Evolutionary conservation across 352 stramenopile genomes (phyloP).

Genomic region (Lagenidium sp.): DNA sequence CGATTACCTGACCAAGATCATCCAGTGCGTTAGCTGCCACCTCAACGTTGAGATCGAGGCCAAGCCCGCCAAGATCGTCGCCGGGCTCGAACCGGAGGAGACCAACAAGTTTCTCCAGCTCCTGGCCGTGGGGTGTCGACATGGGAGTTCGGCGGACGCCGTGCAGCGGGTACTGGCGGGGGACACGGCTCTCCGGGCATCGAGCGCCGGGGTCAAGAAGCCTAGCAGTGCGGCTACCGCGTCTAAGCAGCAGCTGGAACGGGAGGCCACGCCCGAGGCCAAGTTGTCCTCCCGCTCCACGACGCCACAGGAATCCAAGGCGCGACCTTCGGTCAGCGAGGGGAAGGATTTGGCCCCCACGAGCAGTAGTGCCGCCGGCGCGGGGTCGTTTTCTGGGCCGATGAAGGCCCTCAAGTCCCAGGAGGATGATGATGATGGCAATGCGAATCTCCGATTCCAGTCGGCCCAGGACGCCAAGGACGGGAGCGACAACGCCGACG

Average conservation of each 20-base stretch:
- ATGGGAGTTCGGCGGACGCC: slow-evolving; percentile 46
- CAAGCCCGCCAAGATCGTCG: slow-evolving; percentile 84
- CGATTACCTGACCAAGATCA: slow-evolving; percentile 85
- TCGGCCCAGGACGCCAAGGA: slow-evolving; percentile 24
- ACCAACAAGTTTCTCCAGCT: slow-evolving; percentile 93
- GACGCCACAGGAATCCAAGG: slow-evolving; percentile 51
- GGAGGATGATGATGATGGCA: slow-evolving; percentile 46
- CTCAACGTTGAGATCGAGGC: slow-evolving; percentile 78
- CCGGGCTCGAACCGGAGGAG: slow-evolving; percentile 89
- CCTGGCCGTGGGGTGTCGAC: slow-evolving; percentile 66
- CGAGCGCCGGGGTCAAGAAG: slow-evolving; percentile 24
- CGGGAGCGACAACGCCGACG: slow-evolving; percentile 19
- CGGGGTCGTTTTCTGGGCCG: slow-evolving; percentile 30
- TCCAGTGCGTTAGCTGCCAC: slow-evolving; percentile 85
- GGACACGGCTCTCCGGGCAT: slow-evolving; percentile 30
- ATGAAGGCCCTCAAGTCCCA: slow-evolving; percentile 41
- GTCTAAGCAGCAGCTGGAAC: slow-evolving; percentile 14
- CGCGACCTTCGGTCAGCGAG: slow-evolving; percentile 6
- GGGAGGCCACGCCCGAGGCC: slow-evolving; percentile 39
- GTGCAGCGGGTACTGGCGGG: slow-evolving; percentile 65
- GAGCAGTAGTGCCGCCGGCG: slow-evolving; percentile 16
- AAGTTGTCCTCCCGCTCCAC: slow-evolving; percentile 45
- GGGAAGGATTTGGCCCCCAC: too few species aligned
- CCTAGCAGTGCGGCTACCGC: slow-evolving; percentile 6
- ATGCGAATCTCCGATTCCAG: slow-evolving; percentile 31